Conservation (phyloP, 805 yeast species). For the Osmozyma mogii region DNA sequence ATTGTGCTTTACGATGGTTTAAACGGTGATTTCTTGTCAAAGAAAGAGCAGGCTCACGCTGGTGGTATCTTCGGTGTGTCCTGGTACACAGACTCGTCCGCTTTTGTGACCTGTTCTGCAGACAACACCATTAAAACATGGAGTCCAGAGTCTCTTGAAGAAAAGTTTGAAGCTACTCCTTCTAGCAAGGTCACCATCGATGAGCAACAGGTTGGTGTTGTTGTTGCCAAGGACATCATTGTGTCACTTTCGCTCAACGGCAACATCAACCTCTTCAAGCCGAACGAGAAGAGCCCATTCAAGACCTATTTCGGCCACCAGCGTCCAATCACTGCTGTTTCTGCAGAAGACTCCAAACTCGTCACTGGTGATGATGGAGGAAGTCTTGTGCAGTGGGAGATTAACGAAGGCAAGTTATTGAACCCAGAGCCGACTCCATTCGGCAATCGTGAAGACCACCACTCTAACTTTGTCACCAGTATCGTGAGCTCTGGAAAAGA, state of each 20-base stretch:
- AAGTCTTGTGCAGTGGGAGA: slow-evolving; percentile 52
- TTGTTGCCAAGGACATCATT: slow-evolving; percentile 47
- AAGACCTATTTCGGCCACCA: slow-evolving; percentile 64
- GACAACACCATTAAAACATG: slow-evolving; percentile 69
- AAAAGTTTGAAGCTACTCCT: slow-evolving; percentile 41
- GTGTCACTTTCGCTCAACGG: slow-evolving; percentile 70
- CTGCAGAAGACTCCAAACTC: slow-evolving; percentile 18
- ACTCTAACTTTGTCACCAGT: slow-evolving; percentile 61
- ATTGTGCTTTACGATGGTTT: slow-evolving; percentile 80
- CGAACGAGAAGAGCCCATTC: slow-evolving; percentile 26
- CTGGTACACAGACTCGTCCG: slow-evolving; percentile 50
- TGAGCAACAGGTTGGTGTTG: slow-evolving; percentile 74
- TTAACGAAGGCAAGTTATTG: slow-evolving; percentile 11
- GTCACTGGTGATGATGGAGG: slow-evolving; percentile 83
- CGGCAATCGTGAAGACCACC: slow-evolving; percentile 32
- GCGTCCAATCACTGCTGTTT: slow-evolving; percentile 62
- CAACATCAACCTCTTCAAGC: slow-evolving; percentile 50
- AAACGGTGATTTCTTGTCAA: slow-evolving; percentile 64
- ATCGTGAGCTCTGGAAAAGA: slow-evolving; percentile 23
- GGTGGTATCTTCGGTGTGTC: slow-evolving; percentile 78
- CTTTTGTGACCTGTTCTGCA: slow-evolving; percentile 76
- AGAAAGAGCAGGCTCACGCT: slow-evolving; percentile 47
- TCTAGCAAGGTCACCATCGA: slow-evolving; percentile 37
- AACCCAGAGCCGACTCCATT: slow-evolving; percentile 27
- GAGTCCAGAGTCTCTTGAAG: slow-evolving; percentile 34